Evolutionary conservation across 345 rosid species (phyloP), one percentile per base, ranked within the genome.

Genomic region (Litchi chinensis): DNA sequence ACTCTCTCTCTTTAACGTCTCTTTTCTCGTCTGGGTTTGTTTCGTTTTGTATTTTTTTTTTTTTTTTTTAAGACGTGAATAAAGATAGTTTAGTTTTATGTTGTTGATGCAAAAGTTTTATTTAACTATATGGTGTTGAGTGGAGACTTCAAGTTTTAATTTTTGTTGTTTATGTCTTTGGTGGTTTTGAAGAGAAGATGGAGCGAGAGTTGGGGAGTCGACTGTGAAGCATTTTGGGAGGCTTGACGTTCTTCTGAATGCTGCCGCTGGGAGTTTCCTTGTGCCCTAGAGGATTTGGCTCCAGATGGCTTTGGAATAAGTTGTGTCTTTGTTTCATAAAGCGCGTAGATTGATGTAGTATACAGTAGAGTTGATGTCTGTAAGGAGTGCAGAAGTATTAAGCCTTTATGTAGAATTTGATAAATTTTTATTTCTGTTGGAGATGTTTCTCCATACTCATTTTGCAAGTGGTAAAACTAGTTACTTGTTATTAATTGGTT

Each of bases 231-330:
- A 84, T 66, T 83, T 86, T 73, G 90, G 90, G 28, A 85, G 78
- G 86, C 88, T 89, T 73, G 91, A 89, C 62, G 81, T 89, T 82
- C 91, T 89, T 52, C 87, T 89, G 40, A 86, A 89, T 84, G 89
- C 89, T 50, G 91, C 91, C n/a, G n/a, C n/a, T n/a, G n/a, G n/a
- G n/a, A n/a, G n/a, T n/a, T n/a, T n/a, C n/a, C n/a, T n/a, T n/a
- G n/a, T n/a, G n/a, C n/a, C n/a, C n/a, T n/a, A n/a, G n/a, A n/a
- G n/a, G n/a, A n/a, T n/a, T n/a, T n/a, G 8, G 91, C 90, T 2
- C 86, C 89, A 0, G 87, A 89, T 2, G 91, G 90, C 64, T 89
- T 89, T 68, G 83, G 69, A 19, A 83, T 88, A 75, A 88, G 88
- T 83, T 73, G 3, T 10, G 16, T 65, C 28, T 8, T 52, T 15